Conservation (phyloP, 106 monocot species). For the Alisma plantagoaquatica region DNA sequence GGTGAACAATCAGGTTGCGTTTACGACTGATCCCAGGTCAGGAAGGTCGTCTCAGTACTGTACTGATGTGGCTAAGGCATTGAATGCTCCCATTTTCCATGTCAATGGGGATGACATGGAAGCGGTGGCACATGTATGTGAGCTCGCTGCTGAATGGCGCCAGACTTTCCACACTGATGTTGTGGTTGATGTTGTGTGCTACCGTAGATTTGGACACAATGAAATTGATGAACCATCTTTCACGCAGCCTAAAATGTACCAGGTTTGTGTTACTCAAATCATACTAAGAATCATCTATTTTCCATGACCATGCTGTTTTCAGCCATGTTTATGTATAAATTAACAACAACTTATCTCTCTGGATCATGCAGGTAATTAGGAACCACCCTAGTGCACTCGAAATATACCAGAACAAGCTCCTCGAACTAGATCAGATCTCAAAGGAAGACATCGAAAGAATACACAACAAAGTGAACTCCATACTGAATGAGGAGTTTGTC, state of each 20-base stretch:
- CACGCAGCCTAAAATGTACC: constrained; percentile 94
- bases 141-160: constrained; percentile 95
- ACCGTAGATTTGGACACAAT: constrained; percentile 89
- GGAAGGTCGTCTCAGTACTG: constrained; percentile 91
- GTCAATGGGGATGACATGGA: constrained; percentile 98
- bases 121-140: constrained; percentile 84
- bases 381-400: constrained; percentile 75
- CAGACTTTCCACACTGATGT: constrained; percentile 92
- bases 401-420: constrained; percentile 73
- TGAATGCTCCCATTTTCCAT: constrained; percentile 87
- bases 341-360: neutral
- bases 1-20: constrained; percentile 93
- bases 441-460: constrained; percentile 67
- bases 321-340: neutral
- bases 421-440: constrained; percentile 49
- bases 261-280: constrained; percentile 50
- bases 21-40: constrained; percentile 77
- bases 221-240: constrained; percentile 94
- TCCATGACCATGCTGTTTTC: neutral
- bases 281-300: neutral
- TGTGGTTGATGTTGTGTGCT: constrained; percentile 86
- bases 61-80: constrained; percentile 93
- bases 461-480: constrained; percentile 56
- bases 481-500: constrained; percentile 80
- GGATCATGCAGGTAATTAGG: constrained; percentile 47